Evolutionary conservation across 768 basidiomycete species (phyloP), one percentile per base, ranked within the genome.

Genomic region (Paxillus ammoniavirescens): DNA sequence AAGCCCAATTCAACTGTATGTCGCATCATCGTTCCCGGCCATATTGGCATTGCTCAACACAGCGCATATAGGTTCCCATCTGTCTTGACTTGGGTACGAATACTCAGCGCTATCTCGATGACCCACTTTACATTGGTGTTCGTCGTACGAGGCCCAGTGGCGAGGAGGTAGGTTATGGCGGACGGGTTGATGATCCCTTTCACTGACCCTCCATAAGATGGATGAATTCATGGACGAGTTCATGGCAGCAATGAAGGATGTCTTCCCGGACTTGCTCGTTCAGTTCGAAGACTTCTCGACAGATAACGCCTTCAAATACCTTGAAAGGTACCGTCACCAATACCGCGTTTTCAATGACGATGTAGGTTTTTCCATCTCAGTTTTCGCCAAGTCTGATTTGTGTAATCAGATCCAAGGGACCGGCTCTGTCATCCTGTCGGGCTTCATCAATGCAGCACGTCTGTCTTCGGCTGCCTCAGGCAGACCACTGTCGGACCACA

Each of bases 261-360:
- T 81, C 14, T 89, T 87, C 69, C 88, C 88, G 7, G 72, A 80
- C 5, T 71, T 86, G 46, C 72, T 89, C 58, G 79, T 90, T n/a
- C 87, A 89, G 54, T 89, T 86, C 56, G 85, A 86, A 57, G 83
- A 91, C 64, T 91, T 88, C 65, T 85, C 86, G 47, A 89, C 87
- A 2, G 84, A 90, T 63, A 86, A 87, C 48, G 89, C 89, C 2
- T 91, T 90, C 75, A 74, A 79, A 44, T 87, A 87, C 68, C 78
- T 91, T 33, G 82, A 82, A 37, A 73, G 78, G 58, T 87, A 83
- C 72, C 77, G 82, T 47, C 62, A 77, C 41, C 73, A 75, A 43
- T 82, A 84, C 65, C 75, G 77, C 51, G 79, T 82, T 53, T 87
- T 87, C 74, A 88, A 87, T 61, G 87, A 89, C 60, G 87, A 90